Evolutionary conservation across 2,329 filamentous ascomycete genomes (phyloP), one percentile per base, ranked within the genome.

Genomic region (Aspergillus hiratsukae): DNA sequence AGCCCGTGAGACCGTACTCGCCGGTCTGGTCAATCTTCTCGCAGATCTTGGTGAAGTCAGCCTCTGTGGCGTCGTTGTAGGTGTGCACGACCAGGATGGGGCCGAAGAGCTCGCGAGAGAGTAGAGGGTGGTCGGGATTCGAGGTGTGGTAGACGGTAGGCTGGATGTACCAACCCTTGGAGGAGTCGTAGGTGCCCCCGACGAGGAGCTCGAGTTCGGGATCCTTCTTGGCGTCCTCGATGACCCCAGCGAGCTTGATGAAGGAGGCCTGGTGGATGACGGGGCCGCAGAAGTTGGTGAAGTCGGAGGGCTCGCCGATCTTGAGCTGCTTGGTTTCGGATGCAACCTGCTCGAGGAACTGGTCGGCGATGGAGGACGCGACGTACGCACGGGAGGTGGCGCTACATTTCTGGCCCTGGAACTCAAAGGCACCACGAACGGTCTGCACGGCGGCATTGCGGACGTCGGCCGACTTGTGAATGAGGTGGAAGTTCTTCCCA

Each of bases 401-500:
- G 66, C 87, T 91, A 81, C 91, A 96, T 76, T 96, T 96, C 75
- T 96, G 91, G 51, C 91, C 91, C 72, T 94, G 90, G 79, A 87
- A 96, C 74, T 96, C 91, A 69, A 95, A 96, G 2, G 91, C 90
- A 49, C 89, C 90, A 55, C 91, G 89, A 31, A 96, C 84, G 4
- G 90, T 94, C 73, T 95, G 88, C 62, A 89, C 81, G 35, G 84
- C 90, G 10, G 90, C 90, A 68, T 93, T 94, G 58, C 85, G 78
- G 51, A 94, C 76, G 65, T 95, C 88, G 41, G 91, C 91, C 3
- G 85, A 87, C 48, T 81, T 78, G 78, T 96, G 90, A 31, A 96
- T 75, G 52, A 96, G 76, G 74, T 95, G 91, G 81, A 92, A 96
- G 81, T 96, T 96, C 84, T 96, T 96, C 72, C 91, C 91, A 58